phyloP scores from a whole-genome alignment of 2,329 filamentous ascomycete genomes.

The Stemphylium beticola region DNA sequence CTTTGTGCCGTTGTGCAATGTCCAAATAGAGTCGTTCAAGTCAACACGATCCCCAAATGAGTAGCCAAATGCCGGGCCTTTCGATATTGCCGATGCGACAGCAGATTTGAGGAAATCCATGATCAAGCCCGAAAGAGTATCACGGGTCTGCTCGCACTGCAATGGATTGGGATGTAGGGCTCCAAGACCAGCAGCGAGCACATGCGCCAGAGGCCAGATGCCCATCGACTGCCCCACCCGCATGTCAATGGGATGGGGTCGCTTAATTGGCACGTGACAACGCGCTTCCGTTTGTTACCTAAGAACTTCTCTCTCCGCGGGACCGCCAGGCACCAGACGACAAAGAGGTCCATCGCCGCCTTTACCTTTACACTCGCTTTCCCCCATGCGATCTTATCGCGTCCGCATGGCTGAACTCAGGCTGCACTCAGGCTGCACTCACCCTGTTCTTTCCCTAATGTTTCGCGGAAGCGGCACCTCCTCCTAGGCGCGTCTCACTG shows the following conservation, averaged over 20 bases:
- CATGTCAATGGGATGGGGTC: background rate
- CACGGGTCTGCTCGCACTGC: background rate
- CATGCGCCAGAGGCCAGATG: conserved; percentile 14
- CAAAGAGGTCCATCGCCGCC: background rate
- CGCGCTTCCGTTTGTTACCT: background rate
- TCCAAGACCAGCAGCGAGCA: background rate
- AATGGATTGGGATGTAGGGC: background rate
- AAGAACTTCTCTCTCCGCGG: background rate
- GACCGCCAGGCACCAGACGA: background rate
- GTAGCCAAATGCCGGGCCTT: conserved; percentile 91
- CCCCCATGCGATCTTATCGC: background rate
- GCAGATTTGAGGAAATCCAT: conserved; percentile 99
- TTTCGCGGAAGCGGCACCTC: conserved; percentile 3
- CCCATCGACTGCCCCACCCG: conserved; percentile 8
- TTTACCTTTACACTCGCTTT: background rate
- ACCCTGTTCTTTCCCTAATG: background rate
- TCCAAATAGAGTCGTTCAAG: conserved; percentile 92
- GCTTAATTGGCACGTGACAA: conserved; percentile 3
- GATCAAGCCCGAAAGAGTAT: conserved; percentile 7
- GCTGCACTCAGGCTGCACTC: background rate
- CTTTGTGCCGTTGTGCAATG: conserved; percentile 91
- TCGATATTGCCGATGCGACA: conserved; percentile 93
- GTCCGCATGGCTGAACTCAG: conserved; percentile 3
- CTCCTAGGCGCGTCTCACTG: conserved; percentile 1
- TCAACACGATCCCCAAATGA: conserved; percentile 92